These are phyloP conservation scores for Fusarium euwallaceae DNA, from an alignment of 2,329 filamentous ascomycete species.

Conservation along the genomic window DNA sequence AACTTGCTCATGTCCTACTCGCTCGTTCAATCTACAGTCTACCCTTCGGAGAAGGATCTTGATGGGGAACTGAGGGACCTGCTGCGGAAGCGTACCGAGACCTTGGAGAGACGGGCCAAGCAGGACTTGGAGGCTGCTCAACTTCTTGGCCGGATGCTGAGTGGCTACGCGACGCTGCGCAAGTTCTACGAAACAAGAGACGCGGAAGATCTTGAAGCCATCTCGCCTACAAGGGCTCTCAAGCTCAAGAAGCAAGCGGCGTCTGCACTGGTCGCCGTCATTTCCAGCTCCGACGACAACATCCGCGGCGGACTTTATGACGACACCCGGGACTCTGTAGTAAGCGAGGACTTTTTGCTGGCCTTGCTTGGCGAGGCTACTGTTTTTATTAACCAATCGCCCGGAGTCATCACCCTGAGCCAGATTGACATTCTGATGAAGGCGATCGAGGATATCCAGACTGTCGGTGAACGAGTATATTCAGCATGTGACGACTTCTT, in stretches of 20 bases:
- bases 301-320: constrained; percentile 94
- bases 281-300: constrained; percentile 88
- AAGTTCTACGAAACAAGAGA: constrained; percentile 94
- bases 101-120: constrained; percentile 78
- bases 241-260: constrained; percentile 77
- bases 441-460: constrained; percentile 83
- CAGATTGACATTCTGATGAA: constrained; percentile 83
- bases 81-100: constrained; percentile 77
- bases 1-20: constrained; percentile 90
- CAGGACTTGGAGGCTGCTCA: constrained; percentile 86
- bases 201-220: constrained; percentile 46
- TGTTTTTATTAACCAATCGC: constrained; percentile 75
- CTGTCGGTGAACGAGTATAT: constrained; percentile 79
- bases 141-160: constrained; percentile 86
- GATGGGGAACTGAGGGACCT: constrained; percentile 79
- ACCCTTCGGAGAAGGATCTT: constrained; percentile 77
- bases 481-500: constrained; percentile 84
- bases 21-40: constrained; percentile 85
- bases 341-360: constrained; percentile 89
- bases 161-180: constrained; percentile 91
- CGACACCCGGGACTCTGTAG: constrained; percentile 81
- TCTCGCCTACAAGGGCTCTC: constrained; percentile 59
- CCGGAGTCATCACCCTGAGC: constrained; percentile 71
- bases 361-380: constrained; percentile 87
- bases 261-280: constrained; percentile 82